A percentile compares a stretch with the other conserved stretches of the same genome.
Evolutionary conservation across 441 rosid species (phyloP).

Genomic region (Croton laevigatus): DNA sequence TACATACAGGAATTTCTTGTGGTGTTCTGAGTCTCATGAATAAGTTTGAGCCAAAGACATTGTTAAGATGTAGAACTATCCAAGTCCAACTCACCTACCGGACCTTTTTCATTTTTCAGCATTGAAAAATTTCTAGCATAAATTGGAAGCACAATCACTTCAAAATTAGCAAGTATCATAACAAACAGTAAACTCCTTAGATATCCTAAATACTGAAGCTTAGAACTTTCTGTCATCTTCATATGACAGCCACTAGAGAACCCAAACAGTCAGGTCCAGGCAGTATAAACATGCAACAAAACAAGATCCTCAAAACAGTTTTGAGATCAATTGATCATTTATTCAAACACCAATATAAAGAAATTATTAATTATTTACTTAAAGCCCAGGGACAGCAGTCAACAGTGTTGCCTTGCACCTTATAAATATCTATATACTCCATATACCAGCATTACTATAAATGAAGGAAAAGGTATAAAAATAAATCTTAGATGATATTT

Average conservation of each 20-base stretch:
- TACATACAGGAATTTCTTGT: no score
- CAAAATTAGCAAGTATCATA: neutral
- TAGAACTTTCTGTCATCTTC: no score
- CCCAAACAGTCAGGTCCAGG: neutral
- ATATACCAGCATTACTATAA: neutral
- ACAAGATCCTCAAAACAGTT: neutral
- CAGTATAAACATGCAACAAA: neutral
- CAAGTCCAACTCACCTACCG: no score
- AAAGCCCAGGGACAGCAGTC: neutral
- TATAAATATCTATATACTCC: neutral
- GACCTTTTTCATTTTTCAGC: no score
- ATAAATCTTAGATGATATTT: neutral
- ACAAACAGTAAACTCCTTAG: neutral
- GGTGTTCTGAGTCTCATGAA: no score
- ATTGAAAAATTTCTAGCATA: no score
- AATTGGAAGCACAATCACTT: no score
- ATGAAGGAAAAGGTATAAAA: neutral
- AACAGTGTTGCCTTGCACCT: conserved; percentile 2
- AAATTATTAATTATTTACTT: neutral
- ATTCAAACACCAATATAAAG: neutral
- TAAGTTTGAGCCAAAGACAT: no score
- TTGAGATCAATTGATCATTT: neutral
- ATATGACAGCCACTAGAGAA: neutral
- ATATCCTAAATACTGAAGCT: neutral
- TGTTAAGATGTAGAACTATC: no score